Base-by-base conservation (phyloP, 805 yeast species). In the Candida anglica region DNA sequence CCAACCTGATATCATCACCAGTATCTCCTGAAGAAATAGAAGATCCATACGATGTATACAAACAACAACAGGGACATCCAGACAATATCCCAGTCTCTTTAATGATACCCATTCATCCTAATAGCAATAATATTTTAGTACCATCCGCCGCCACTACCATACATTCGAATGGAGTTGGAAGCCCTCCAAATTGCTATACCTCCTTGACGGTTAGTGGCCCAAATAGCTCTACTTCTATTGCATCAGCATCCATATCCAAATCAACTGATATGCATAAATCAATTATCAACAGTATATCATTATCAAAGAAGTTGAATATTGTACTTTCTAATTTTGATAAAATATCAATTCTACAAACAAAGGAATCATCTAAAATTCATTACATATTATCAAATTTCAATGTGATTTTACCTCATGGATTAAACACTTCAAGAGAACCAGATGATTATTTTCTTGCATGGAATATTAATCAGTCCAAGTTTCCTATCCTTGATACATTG, bases 361-460 rank as follows among this genome's bases (percentile, higher is more conserved):
- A 24, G 16, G 28, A 23, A 5, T 17, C 15, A 19, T 18, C 34
- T 19, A 32, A 17, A 25, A 32, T 32, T 13, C 28, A 32, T 4
- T 24, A 9, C 22, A 19, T 32, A 13, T 15, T 22, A 24, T 24
- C 28, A 9, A 32, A 32, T 19, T 32, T 32, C 23, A 32, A 32
- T 19, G 14, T 25, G 3, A 16, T 24, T 13, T 16, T 32, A 14
- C 27, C 29, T 10, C 24, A 13, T 5, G 28, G 16, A 17, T 5
- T 32, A 5, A 19, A 32, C 15, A 5, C 24, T n/a, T 17, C 29
- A 6, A 32, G 19, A 11, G 15, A n/a, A 11, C 10, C 24, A 16
- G 34, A 32, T 24, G 27, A 32, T n/a, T 32, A 32, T 25, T 32
- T 21, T 26, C 25, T 32, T 21, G 14, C 28, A 5, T 32, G 34